Evolutionary conservation across 257 asterid genomes (phyloP).

Genomic region (Capsicum chinense): DNA sequence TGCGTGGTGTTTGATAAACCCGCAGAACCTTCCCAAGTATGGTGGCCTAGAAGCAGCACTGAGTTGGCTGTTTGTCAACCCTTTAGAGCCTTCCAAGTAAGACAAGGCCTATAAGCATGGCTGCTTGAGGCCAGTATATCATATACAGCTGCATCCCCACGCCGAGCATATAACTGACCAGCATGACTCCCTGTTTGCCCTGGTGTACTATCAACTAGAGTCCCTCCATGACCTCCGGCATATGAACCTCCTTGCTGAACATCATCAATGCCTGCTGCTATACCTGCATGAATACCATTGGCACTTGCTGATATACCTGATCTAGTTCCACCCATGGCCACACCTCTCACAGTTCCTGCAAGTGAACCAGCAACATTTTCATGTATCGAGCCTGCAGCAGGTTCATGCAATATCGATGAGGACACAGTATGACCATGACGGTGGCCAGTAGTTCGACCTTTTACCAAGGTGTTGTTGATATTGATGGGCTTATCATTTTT

Average conservation of each 20-base stretch:
- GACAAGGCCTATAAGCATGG: conserved; percentile 31
- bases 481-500: neutral
- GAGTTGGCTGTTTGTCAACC: neutral
- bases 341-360: neutral
- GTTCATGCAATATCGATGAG: neutral
- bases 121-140: neutral
- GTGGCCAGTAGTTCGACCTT: conserved; percentile 37
- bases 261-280: conserved; percentile 25
- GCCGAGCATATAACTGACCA: conserved; percentile 41
- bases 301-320: conserved; percentile 37
- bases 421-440: neutral
- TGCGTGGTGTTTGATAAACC: neutral
- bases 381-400: neutral
- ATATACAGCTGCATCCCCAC: neutral
- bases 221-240: conserved; percentile 27
- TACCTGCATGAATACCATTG: neutral
- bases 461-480: conserved; percentile 10
- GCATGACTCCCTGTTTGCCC: conserved; percentile 25
- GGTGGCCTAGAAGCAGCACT: conserved; percentile 11
- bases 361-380: neutral
- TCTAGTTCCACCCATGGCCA: conserved; percentile 41
- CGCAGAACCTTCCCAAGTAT: conserved; percentile 8
- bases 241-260: conserved; percentile 45
- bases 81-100: conserved; percentile 16
- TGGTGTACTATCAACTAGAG: neutral